Percentiles rank a stretch among this genome's conserved stretches.
Evolutionary conservation across 2,329 filamentous ascomycete genomes (phyloP).

Genomic region (Fusarium pseudocircinatum): DNA sequence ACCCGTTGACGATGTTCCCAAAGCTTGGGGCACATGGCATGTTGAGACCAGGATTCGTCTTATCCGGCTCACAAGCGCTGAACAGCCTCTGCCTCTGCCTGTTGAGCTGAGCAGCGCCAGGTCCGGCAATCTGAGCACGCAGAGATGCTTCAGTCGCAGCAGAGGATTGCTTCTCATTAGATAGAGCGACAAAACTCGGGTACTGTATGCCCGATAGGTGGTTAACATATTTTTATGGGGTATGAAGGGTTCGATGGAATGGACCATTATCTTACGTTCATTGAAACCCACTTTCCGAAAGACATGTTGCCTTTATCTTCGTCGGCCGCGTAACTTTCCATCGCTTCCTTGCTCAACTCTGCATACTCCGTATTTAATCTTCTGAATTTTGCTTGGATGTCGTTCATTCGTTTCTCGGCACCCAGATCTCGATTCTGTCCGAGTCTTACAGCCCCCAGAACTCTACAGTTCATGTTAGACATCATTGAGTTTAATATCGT

Average conservation of each 20-base stretch:
- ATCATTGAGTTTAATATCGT: too few species aligned
- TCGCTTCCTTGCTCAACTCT: accelerated
- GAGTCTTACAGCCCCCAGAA: background rate
- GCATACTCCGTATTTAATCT: background rate
- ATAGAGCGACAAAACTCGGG: accelerated
- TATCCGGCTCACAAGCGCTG: background rate
- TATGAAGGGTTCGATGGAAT: background rate
- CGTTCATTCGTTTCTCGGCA: background rate
- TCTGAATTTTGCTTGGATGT: background rate
- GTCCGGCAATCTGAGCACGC: background rate
- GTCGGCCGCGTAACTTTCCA: accelerated
- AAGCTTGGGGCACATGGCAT: background rate
- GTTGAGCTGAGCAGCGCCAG: background rate
- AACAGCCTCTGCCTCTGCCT: background rate
- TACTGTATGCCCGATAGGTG: background rate
- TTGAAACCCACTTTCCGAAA: background rate
- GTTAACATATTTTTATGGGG: background rate
- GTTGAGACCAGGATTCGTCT: background rate
- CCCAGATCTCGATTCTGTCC: background rate
- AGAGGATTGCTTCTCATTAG: accelerated
- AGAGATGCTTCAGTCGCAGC: background rate
- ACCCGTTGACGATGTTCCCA: background rate
- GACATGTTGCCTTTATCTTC: background rate
- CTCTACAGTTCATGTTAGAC: background rate
- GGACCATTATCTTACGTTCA: background rate